Evolutionary conservation across 805 yeast species (phyloP).

Genomic region (Yarrowia sp.): DNA sequence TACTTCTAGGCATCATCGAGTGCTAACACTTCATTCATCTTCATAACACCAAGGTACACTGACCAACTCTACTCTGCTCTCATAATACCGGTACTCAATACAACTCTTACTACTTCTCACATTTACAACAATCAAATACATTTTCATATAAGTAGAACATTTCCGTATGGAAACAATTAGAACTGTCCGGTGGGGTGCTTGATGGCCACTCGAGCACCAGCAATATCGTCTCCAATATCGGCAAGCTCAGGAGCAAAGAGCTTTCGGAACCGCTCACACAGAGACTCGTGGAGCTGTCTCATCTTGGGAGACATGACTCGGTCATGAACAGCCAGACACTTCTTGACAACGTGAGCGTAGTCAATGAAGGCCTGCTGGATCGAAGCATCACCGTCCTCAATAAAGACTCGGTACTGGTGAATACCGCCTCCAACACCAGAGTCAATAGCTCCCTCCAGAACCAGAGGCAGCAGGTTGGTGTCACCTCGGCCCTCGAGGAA

Average conservation of each 20-base stretch:
- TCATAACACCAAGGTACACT: no score
- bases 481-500: conserved; percentile 28
- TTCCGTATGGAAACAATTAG: no score
- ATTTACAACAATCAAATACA: conserved; percentile 1
- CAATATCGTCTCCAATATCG: conserved; percentile 30
- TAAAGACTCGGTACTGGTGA: conserved; percentile 77
- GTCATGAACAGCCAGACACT: conserved; percentile 74
- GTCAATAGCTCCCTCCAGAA: conserved; percentile 74
- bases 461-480: conserved; percentile 44
- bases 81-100: no score
- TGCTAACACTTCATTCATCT: no score
- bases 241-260: conserved; percentile 72
- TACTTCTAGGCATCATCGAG: no score
- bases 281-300: conserved; percentile 69
- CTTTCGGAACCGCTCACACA: conserved; percentile 66
- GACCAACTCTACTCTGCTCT: no score
- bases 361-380: conserved; percentile 63
- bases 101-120: no score
- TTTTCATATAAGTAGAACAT: not conserved
- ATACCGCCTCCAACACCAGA: conserved; percentile 95
- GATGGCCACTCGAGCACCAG: conserved; percentile 22
- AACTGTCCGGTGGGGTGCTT: conserved; percentile 31
- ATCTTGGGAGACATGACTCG: conserved; percentile 63
- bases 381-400: conserved; percentile 53
- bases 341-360: conserved; percentile 66